phyloP scores from a whole-genome alignment of 352 stramenopile genomes.

The Globisporangium echinulatum region DNA sequence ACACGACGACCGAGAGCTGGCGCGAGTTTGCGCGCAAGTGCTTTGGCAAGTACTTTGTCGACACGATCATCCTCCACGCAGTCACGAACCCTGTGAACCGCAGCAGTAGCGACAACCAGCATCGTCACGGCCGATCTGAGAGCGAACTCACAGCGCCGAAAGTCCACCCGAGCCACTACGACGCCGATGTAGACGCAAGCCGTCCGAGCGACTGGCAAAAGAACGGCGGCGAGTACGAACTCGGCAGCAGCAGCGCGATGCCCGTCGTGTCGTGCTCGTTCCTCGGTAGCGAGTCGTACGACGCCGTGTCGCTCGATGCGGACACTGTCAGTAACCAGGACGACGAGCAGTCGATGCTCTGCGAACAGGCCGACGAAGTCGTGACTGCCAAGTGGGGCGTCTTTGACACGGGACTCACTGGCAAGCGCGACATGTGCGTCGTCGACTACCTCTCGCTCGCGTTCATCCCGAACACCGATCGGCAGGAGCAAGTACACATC shows the following conservation, averaged over 20 bases:
- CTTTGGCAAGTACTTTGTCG: constrained; percentile 68
- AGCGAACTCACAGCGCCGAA: constrained; percentile 6
- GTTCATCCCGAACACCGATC: constrained; percentile 52
- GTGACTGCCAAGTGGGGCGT: constrained; percentile 75
- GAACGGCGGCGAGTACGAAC: constrained; percentile 11
- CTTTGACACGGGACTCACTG: constrained; percentile 49
- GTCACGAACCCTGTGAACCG: constrained; percentile 17
- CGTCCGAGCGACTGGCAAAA: constrained; percentile 21
- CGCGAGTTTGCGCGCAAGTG: constrained; percentile 72
- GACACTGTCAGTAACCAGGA: not conserved
- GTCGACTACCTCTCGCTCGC: constrained; percentile 68
- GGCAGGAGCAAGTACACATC: constrained; percentile 47
- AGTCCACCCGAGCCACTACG: constrained; percentile 9
- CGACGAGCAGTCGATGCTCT: constrained; percentile 8
- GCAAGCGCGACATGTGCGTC: constrained; percentile 63
- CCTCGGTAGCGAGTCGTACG: constrained; percentile 6
- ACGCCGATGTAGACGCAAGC: constrained; percentile 11
- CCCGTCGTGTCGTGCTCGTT: constrained; percentile 3
- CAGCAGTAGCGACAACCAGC: constrained; percentile 15
- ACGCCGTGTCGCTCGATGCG: constrained; percentile 5
- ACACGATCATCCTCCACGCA: constrained; percentile 71
- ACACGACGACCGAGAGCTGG: constrained; percentile 67
- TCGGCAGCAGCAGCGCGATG: not conserved
- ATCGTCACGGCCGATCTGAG: constrained; percentile 8
- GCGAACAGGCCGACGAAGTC: constrained; percentile 41